Base-by-base conservation (phyloP, 1,284 basidiomycete species). In the Leccinum fallax region DNA sequence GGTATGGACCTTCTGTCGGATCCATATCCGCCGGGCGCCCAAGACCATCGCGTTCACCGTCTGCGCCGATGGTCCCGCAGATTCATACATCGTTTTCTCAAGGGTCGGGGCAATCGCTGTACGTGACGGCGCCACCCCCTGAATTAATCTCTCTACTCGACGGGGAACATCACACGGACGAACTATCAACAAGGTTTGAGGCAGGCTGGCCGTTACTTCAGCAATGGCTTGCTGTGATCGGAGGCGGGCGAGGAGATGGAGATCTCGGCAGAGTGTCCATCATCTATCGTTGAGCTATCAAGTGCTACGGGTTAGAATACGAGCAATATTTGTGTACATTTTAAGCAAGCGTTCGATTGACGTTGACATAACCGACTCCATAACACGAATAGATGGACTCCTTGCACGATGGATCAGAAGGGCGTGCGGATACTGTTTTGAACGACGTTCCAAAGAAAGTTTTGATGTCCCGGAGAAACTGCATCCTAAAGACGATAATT, bases 111-210 rank as follows among this genome's bases (percentile, higher is more conserved):
- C 60, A 66, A 34, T 49, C 62, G 38, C 16, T 56, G 40, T 64
- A 62, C 53, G 60, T 61, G 16, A 60, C 71, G 2, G 55, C 67
- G 1, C 66, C 77, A 38, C 89, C 89, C 15, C 76, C 78, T 5
- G 88, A 88, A 28, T 70, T 97, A 43, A 70, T 86, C 24, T 68
- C 80, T 5, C 76, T 92, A 61, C 79, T 97, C 11, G 90, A 97
- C 70, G 95, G 95, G 4, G 89, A 90, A 61, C 94, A 95, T 76
- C 92, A 95, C 74, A 90, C 94, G 2, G 96, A 98, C 74, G 95
- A 97, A 76, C 79, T 98, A 54, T 92, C 92, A 63, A 90, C 93
- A 19, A 81, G 74, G 56, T 95, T 95, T 69, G 88, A 92, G 66
- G 86, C 90, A 59, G 89, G 91, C 5, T 97, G 95, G 95, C 86